A percentile compares a stretch with the other conserved stretches of the same genome.
Conservation (phyloP, 768 basidiomycete genomes). For the Auriscalpium orientale region DNA sequence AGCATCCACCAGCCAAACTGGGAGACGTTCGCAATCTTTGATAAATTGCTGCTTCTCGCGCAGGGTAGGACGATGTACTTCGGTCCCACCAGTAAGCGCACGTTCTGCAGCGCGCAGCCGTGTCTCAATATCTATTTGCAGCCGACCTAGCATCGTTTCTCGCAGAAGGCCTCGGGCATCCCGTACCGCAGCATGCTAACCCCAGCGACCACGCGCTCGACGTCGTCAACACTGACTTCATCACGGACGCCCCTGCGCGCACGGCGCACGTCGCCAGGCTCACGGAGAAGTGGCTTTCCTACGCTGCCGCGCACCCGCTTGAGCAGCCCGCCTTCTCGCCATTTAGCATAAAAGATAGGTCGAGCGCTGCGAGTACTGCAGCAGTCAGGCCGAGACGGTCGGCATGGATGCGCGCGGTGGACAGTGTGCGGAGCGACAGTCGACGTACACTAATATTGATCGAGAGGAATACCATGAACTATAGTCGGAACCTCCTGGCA, state of each 20-base stretch:
- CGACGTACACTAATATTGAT: conserved; percentile 41
- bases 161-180: conserved; percentile 15
- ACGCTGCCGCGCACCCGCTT: background rate
- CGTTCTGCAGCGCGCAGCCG: conserved; percentile 4
- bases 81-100: conserved; percentile 23
- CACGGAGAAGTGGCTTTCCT: conserved; percentile 4
- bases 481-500: conserved; percentile 46
- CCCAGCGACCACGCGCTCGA: conserved; percentile 57
- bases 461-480: conserved; percentile 41
- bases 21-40: conserved; percentile 52
- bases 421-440: conserved; percentile 4
- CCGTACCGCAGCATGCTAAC: conserved; percentile 32
- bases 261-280: conserved; percentile 3
- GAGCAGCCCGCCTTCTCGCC: background rate
- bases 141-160: conserved; percentile 23
- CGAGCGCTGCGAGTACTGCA: background rate
- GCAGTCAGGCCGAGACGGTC: conserved; percentile 15
- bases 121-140: conserved; percentile 23
- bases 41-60: conserved; percentile 46
- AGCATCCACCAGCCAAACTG: conserved; percentile 62
- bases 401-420: background rate
- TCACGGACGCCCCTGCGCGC: background rate
- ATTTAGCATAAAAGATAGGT: no score
- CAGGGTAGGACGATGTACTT: conserved; percentile 40
- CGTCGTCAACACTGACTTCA: conserved; percentile 45